Percentiles rank a stretch among this genome's conserved stretches.
These are phyloP conservation scores for Ulmus americana DNA, from an alignment of 331 rosid genomes.

Conservation along the genomic window DNA sequence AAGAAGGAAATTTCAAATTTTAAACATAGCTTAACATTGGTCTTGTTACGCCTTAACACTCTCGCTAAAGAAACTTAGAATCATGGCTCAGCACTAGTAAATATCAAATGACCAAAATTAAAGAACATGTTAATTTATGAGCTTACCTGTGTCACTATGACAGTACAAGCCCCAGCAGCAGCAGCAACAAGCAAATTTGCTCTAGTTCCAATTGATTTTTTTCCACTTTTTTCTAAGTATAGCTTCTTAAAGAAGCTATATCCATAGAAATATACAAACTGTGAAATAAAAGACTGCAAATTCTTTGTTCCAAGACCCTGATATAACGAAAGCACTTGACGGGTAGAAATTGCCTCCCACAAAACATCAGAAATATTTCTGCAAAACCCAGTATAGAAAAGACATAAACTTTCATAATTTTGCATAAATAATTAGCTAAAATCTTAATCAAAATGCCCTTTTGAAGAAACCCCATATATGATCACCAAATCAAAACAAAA, in stretches of 20 bases:
- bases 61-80: neutral
- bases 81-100: neutral
- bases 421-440: slow-evolving; percentile 5
- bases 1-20: too few species aligned
- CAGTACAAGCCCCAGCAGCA: slow-evolving; percentile 83
- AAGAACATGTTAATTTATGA: slow-evolving; percentile 10
- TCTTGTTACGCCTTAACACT: too few species aligned
- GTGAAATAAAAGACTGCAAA: slow-evolving; percentile 69
- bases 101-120: neutral
- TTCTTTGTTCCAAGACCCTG: slow-evolving; percentile 97
- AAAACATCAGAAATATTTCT: slow-evolving; percentile 87
- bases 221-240: slow-evolving; percentile 63
- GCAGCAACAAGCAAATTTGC: slow-evolving; percentile 84
- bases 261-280: slow-evolving; percentile 86
- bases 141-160: slow-evolving; percentile 64
- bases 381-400: slow-evolving; percentile 25
- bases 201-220: slow-evolving; percentile 60
- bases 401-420: neutral
- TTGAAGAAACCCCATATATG: neutral
- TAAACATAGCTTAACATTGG: too few species aligned
- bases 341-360: slow-evolving; percentile 81
- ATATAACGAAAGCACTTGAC: slow-evolving; percentile 69
- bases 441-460: neutral
- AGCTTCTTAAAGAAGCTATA: slow-evolving; percentile 78
- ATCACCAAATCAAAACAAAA: neutral